Evolutionary conservation across 352 stramenopile species (phyloP).

Genomic region (Plasmopara viticola): DNA sequence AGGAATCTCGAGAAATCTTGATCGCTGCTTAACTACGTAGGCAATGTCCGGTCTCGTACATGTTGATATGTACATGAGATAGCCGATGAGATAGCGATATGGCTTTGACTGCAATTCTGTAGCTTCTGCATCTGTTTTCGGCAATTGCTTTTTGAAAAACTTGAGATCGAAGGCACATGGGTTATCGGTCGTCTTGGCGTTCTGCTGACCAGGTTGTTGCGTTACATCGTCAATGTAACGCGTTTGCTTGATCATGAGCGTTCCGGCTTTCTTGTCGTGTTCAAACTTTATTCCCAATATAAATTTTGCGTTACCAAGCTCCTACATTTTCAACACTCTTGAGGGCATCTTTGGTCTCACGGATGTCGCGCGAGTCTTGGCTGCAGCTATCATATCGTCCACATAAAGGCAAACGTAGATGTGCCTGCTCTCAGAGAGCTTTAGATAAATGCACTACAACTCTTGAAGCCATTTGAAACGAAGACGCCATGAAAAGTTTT

Average conservation of each 20-base stretch:
- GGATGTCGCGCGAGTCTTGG: conserved; percentile 8
- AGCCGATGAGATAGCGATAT: neutral
- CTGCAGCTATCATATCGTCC: neutral
- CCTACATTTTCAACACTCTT: conserved; percentile 11
- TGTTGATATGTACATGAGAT: neutral
- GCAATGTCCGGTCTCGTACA: neutral
- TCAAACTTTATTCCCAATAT: conserved; percentile 22
- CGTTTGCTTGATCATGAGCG: conserved; percentile 4
- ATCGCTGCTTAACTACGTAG: neutral
- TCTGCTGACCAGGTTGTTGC: conserved; percentile 6
- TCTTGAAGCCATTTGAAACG: neutral
- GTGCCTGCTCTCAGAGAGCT: neutral
- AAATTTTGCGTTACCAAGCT: conserved; percentile 10
- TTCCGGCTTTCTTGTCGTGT: neutral
- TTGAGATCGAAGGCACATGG: conserved; percentile 5
- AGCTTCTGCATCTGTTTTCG: neutral
- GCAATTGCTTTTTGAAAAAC: neutral
- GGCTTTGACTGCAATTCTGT: neutral
- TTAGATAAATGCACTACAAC: conserved; percentile 8
- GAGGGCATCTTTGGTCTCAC: neutral
- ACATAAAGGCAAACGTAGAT: conserved; percentile 12
- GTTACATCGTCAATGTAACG: neutral
- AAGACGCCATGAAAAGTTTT: conserved; percentile 1
- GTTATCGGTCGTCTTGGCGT: conserved; percentile 8
- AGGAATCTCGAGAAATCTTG: neutral